These are phyloP conservation scores for Myxozyma neglecta DNA, from an alignment of 805 yeast genomes.

Conservation along the genomic window DNA sequence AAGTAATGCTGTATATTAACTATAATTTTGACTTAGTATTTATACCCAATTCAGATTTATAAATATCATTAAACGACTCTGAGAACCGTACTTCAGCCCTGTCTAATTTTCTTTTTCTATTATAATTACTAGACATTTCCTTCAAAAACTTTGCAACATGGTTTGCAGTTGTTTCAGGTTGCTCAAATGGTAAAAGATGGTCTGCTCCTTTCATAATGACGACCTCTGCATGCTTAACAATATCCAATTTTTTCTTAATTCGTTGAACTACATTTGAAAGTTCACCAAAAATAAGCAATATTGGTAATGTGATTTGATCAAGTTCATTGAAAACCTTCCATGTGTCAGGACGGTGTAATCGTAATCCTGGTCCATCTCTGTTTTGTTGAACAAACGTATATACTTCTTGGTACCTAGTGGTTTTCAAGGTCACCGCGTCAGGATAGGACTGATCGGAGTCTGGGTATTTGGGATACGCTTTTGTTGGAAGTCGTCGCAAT, in stretches of 20 bases:
- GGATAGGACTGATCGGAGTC: background rate
- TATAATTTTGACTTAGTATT: background rate
- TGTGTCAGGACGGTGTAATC: constrained; percentile 5
- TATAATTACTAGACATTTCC: background rate
- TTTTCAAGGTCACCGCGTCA: constrained; percentile 28
- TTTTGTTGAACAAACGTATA: constrained; percentile 10
- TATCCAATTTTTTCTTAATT: background rate
- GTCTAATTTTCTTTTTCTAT: background rate
- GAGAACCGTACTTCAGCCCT: background rate
- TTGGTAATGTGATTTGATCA: constrained; percentile 1
- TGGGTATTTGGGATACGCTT: constrained; percentile 9
- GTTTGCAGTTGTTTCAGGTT: constrained; percentile 10
- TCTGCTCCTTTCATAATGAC: constrained; percentile 2
- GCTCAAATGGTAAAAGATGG: constrained; percentile 21
- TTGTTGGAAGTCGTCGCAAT: constrained; percentile 25
- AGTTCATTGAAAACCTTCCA: constrained; percentile 2
- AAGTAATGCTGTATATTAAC: background rate
- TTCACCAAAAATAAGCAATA: constrained; percentile 9
- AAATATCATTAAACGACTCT: constrained; percentile 1
- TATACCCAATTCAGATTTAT: background rate
- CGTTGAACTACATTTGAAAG: background rate
- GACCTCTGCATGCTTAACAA: constrained; percentile 1
- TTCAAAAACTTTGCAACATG: constrained; percentile 3
- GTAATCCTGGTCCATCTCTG: background rate
- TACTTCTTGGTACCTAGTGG: constrained; percentile 29